Conservation (phyloP, 179 eudicot genomes). For the Drosera spatulata region DNA sequence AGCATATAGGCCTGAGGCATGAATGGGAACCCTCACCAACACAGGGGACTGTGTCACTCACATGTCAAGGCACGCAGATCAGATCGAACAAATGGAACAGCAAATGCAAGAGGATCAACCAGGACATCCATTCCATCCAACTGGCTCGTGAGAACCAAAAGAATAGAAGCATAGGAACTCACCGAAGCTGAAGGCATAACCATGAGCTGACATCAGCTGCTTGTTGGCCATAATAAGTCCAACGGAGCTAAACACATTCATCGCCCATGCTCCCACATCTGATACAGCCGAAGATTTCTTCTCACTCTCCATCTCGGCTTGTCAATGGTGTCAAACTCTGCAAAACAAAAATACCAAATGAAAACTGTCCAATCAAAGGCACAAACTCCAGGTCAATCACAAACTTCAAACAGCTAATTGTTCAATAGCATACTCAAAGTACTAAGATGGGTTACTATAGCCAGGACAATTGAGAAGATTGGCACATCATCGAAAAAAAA, state of each 20-base stretch:
- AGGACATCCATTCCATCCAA: too few relatives aligned
- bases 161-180: constrained; percentile 2
- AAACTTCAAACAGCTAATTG: too few relatives aligned
- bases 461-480: neutral
- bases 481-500: neutral
- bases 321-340: neutral
- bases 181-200: constrained; percentile 65
- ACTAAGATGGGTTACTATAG: neutral
- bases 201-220: constrained; percentile 61
- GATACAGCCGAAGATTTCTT: constrained; percentile 49
- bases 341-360: neutral
- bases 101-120: too few relatives aligned
- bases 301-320: constrained; percentile 40
- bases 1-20: too few relatives aligned
- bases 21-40: too few relatives aligned
- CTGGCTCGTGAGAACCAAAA: too few relatives aligned
- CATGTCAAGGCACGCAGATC: too few relatives aligned
- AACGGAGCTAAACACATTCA: constrained; percentile 69
- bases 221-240: constrained; percentile 82
- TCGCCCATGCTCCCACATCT: constrained; percentile 75
- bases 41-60: too few relatives aligned
- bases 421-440: neutral
- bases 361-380: neutral
- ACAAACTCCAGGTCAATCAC: neutral
- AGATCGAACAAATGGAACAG: too few relatives aligned